Conservation (phyloP, 495 filamentous ascomycete species). For the Thozetella sp. region DNA sequence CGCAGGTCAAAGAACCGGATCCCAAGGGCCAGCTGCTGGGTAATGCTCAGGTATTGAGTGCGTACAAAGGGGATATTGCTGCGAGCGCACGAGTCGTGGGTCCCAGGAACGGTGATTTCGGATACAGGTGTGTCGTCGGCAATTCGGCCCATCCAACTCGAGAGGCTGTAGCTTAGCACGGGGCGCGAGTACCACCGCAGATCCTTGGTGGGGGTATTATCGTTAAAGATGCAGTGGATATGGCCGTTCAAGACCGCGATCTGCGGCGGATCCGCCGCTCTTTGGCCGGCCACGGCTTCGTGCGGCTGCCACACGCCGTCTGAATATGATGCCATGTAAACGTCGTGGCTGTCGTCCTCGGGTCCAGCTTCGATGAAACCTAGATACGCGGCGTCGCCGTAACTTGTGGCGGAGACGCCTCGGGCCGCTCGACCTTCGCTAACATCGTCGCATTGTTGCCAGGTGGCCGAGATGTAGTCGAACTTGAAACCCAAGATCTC, state of each 20-base stretch:
- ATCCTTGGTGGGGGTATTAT: constrained; percentile 17
- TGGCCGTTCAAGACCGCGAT: constrained; percentile 26
- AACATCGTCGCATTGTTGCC: constrained; percentile 21
- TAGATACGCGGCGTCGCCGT: constrained; percentile 25
- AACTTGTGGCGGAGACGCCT: constrained; percentile 26
- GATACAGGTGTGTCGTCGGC: constrained; percentile 70
- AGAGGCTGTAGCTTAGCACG: constrained; percentile 43
- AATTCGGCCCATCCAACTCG: constrained; percentile 77
- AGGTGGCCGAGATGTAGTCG: constrained; percentile 14
- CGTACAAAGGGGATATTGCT: constrained; percentile 83
- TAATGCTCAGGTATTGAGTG: constrained; percentile 76
- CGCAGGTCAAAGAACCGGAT: constrained; percentile 91
- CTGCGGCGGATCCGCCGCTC: constrained; percentile 24
- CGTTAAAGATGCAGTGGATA: constrained; percentile 32
- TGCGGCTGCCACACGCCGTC: constrained; percentile 20
- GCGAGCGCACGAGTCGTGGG: constrained; percentile 78
- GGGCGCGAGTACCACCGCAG: constrained; percentile 29
- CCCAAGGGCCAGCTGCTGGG: constrained; percentile 78
- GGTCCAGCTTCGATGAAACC: constrained; percentile 22
- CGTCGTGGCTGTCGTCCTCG: constrained; percentile 13
- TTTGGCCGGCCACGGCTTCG: constrained; percentile 19
- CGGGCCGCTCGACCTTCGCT: constrained; percentile 22
- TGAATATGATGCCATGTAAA: constrained; percentile 22
- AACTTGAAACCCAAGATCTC: constrained; percentile 24
- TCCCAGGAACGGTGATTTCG: constrained; percentile 83